phyloP scores from a whole-genome alignment of 2,329 filamentous ascomycete species.

The Xenosphaeropsis pyriputrescens region DNA sequence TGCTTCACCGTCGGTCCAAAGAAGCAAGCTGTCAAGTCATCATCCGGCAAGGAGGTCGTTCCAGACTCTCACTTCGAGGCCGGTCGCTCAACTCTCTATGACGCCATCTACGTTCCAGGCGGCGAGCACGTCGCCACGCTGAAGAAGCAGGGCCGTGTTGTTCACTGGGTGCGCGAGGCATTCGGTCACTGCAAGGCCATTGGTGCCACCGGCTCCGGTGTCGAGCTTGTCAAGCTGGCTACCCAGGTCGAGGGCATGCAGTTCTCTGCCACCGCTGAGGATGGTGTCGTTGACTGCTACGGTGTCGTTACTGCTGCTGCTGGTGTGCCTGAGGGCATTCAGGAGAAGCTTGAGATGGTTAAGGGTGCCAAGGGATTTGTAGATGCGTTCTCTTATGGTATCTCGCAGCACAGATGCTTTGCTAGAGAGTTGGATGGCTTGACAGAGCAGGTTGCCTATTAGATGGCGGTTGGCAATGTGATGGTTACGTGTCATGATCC shows the following conservation, averaged over 20 bases:
- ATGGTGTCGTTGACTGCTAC: conserved; percentile 46
- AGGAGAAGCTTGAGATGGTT: conserved; percentile 44
- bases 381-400: conserved; percentile 52
- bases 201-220: conserved; percentile 58
- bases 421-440: conserved; percentile 60
- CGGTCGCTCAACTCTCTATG: conserved; percentile 68
- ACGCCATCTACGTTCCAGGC: conserved; percentile 64
- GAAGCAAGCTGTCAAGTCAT: conserved; percentile 44
- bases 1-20: conserved; percentile 60
- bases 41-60: conserved; percentile 31
- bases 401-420: conserved; percentile 62
- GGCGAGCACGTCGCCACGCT: conserved; percentile 50
- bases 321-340: conserved; percentile 33
- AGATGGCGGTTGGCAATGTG: too few relatives aligned
- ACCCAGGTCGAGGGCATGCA: conserved; percentile 28
- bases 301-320: conserved; percentile 58
- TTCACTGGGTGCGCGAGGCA: conserved; percentile 67
- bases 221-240: conserved; percentile 41
- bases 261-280: conserved; percentile 24
- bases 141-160: conserved; percentile 52
- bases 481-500: too few relatives aligned
- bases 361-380: conserved; percentile 57
- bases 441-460: conserved; percentile 53
- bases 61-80: conserved; percentile 72
- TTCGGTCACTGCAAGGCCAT: conserved; percentile 75